Evolutionary conservation across 2,329 filamentous ascomycete genomes (phyloP), one percentile per base, ranked within the genome.

Genomic region (Didymella glomerata): DNA sequence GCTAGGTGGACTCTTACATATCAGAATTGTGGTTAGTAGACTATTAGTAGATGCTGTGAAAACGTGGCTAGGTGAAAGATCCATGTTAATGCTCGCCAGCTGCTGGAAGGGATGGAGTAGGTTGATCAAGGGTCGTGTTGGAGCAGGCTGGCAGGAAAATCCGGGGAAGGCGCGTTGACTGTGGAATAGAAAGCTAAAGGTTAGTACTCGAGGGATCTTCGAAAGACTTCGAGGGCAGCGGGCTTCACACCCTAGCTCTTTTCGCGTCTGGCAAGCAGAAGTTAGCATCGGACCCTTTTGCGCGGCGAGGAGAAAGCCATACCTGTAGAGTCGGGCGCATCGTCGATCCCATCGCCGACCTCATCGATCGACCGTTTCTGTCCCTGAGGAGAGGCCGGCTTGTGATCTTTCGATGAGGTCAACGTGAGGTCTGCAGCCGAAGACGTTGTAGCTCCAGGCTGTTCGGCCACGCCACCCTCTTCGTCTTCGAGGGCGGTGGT

Each of bases 331-430:
- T 68, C 64, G 67, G 64, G 60, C 61, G 67, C 67, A 62, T 68
- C 64, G 50, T 68, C 68, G 34, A 51, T 49, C 64, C 65, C 71
- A 57, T 71, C 61, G 61, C 66, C 67, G 60, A 72, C 70, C 64
- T 75, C 71, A 60, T 73, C 71, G 54, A 74, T 68, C 16, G 70
- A 68, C 56, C 74, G 67, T 61, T 76, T 76, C 46, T 65, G 69
- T 64, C 70, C 67, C 62, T 73, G 71, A n/a, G 68, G 63, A 44
- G 72, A 74, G 49, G 62, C 50, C 24, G 66, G 57, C 40, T 64
- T 59, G 49, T 61, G 60, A 32, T 67, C 66, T 46, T 61, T 65
- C 46, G 67, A 72, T 59, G 68, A 71, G 67, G 61, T 61, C 34
- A 61, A 65, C 55, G 66, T 59, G 60, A 66, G 64, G 53, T 67